Percentiles rank a stretch among this genome's conserved stretches.
Evolutionary conservation across 2,329 filamentous ascomycete species (phyloP).

Genomic region (Hypoxylon sp.): DNA sequence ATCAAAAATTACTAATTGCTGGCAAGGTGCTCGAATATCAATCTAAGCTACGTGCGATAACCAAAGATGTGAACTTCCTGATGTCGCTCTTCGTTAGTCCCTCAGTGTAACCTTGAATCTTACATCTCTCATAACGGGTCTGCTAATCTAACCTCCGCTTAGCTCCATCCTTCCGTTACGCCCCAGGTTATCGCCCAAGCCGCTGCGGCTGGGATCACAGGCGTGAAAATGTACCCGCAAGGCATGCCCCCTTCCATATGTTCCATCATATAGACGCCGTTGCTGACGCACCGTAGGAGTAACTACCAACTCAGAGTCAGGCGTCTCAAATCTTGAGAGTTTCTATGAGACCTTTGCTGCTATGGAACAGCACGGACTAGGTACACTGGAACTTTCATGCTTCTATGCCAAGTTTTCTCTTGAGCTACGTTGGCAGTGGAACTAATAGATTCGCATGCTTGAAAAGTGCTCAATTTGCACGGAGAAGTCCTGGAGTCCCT

Average conservation of each 20-base stretch:
- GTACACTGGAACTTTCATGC: not conserved
- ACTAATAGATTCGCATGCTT: too few species aligned
- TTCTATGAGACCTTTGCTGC: conserved; percentile 87
- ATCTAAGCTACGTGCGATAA: conserved; percentile 69
- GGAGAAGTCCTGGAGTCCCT: conserved; percentile 76
- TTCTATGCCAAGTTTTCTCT: not conserved
- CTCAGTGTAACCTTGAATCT: not conserved
- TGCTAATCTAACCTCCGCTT: conserved; percentile 8
- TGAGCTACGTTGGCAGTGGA: not conserved
- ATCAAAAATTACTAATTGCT: conserved; percentile 59
- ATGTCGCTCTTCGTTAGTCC: conserved; percentile 76
- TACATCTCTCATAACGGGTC: conserved; percentile 32
- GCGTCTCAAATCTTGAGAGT: conserved; percentile 76
- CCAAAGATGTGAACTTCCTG: conserved; percentile 74
- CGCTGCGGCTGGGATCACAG: conserved; percentile 76
- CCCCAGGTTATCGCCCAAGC: conserved; percentile 80
- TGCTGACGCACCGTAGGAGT: conserved; percentile 59
- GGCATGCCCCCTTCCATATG: conserved; percentile 44
- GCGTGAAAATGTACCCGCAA: conserved; percentile 78
- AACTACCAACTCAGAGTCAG: conserved; percentile 76
- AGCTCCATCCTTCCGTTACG: conserved; percentile 72
- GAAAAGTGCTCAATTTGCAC: conserved; percentile 85
- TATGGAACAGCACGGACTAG: conserved; percentile 80
- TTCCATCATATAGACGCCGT: not conserved
- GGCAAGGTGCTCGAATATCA: conserved; percentile 76